Percentiles rank a stretch among this genome's conserved stretches.
These are phyloP conservation scores for Meyerozyma sp. DNA, from an alignment of 1,139 yeast genomes.

Conservation along the genomic window DNA sequence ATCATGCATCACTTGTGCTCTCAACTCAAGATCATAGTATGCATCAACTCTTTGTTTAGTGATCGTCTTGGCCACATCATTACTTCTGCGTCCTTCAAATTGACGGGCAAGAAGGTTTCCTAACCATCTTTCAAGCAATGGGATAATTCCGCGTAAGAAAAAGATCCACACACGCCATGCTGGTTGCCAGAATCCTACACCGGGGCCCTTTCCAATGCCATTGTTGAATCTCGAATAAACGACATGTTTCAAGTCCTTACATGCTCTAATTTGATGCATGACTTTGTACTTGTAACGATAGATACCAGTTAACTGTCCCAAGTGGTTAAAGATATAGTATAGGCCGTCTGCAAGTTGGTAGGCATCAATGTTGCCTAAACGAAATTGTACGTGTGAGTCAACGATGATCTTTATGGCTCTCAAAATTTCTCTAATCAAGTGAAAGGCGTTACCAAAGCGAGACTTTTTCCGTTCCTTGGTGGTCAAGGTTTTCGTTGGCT, in stretches of 20 bases:
- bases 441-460: constrained; percentile 95
- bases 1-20: constrained; percentile 95
- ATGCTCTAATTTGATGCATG: constrained; percentile 96
- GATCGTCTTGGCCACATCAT: constrained; percentile 88
- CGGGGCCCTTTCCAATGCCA: constrained; percentile 93
- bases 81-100: constrained; percentile 91
- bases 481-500: constrained; percentile 93
- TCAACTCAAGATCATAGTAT: constrained; percentile 84
- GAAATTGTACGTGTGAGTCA: constrained; percentile 87
- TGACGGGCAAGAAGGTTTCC: constrained; percentile 89
- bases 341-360: constrained; percentile 94
- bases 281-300: constrained; percentile 95
- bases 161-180: constrained; percentile 97
- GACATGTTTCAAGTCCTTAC: constrained; percentile 91
- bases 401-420: constrained; percentile 79
- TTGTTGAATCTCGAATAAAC: constrained; percentile 78
- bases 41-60: constrained; percentile 96
- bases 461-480: constrained; percentile 96
- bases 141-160: constrained; percentile 89
- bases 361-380: constrained; percentile 88
- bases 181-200: constrained; percentile 99
- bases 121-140: constrained; percentile 89
- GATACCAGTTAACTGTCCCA: constrained; percentile 94
- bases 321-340: constrained; percentile 81
- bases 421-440: constrained; percentile 82